Base-by-base conservation (phyloP, 495 filamentous ascomycete species). In the Aspergillus affinis region DNA sequence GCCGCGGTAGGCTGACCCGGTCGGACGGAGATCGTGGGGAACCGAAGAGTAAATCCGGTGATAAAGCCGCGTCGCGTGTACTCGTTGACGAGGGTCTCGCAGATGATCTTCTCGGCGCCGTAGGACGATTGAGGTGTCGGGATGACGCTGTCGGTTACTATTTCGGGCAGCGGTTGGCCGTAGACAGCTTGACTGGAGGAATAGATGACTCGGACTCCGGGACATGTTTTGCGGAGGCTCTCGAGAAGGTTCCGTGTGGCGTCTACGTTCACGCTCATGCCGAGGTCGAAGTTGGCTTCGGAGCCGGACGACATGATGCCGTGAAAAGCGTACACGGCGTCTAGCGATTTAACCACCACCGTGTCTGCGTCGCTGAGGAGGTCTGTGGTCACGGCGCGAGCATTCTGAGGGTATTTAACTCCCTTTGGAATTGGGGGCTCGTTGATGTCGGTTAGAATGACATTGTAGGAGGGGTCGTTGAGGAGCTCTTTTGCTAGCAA, bases 221-320 rank as follows among this genome's bases (percentile, higher is more conserved):
- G 86, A 48, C 78, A 81, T 23, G 73, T 77, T 18, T 69, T 69
- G 41, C 83, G 78, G 0, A 90, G 77, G 4, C 74, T 73, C 18
- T 89, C 82, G 46, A 90, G 75, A 15, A 92, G 63, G 23, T 72
- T 72, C n/a, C 83, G 81, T 12, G 88, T 86, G 18, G 85, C 85
- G 64, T 90, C 81, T 30, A 92, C 76, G 73, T 92, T 92, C 41
- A 90, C 88, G 45, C 69, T 71, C 70, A 90, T 82, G 21, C 87
- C 88, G 8, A 88, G 78, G 29, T 90, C 86, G 68, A 88, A 86
- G 72, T 92, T 79, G 56, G 83, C 83, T 72, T 92, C 89, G 30
- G 84, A 82, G 27, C 86, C 87, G 15, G 85, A 83, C 6, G 86
- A 89, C 89, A 92, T 91, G 75, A 92, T 90, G 52, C 89, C 89